Base-by-base conservation (phyloP, 2,329 filamentous ascomycete genomes). In the Chaetomiaceae sp. region DNA sequence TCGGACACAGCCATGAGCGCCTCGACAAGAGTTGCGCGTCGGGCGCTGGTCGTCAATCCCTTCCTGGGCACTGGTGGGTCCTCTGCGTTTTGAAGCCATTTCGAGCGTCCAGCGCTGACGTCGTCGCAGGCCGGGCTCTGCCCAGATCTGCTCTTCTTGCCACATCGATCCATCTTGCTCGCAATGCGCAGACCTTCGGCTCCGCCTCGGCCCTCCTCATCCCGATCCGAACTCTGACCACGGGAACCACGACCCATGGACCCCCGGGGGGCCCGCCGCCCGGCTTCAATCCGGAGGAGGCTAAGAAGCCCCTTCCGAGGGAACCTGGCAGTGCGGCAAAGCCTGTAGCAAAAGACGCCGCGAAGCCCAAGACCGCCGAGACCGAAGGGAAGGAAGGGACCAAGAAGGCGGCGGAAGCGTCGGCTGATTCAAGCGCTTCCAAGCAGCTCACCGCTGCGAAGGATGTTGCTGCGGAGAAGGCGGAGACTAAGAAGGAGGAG, bases 271-370 rank as follows among this genome's bases (percentile, higher is more conserved):
- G 81, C 44, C 91, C 90, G 40, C 91, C 91, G 53, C 91, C 90
- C 13, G 91, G 91, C 25, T 96, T 96, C 76, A 91, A 94, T 67
- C 77, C 88, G n/a, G 85, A 92, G 65, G 79, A 90, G 73, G 91
- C 91, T 61, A 92, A 90, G 80, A 92, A 90, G 68, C 88, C 90
- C 11, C 75, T 94, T 43, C 72, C 83, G 2, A 81, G 82, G 64
- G 81, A 86, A 51, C 63, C 66, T 27, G 60, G 64, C 33, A 62
- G 69, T 18, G 58, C 67, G 11, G 59, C 68, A 29, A 72, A 71
- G 51, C 66, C 71, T 43, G 18, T 42, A n/a, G 41, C 27, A 4
- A 52, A 52, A 30, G 33, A 66, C 37, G 61, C 66, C 38, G 61
- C 68, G 34, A 69, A 67, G 52, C 50, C 69, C 13, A 67, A 69